A percentile compares a stretch with the other conserved stretches of the same genome.
phyloP scores from a whole-genome alignment of 176 grass and related monocot species.

The Musa itinerans region DNA sequence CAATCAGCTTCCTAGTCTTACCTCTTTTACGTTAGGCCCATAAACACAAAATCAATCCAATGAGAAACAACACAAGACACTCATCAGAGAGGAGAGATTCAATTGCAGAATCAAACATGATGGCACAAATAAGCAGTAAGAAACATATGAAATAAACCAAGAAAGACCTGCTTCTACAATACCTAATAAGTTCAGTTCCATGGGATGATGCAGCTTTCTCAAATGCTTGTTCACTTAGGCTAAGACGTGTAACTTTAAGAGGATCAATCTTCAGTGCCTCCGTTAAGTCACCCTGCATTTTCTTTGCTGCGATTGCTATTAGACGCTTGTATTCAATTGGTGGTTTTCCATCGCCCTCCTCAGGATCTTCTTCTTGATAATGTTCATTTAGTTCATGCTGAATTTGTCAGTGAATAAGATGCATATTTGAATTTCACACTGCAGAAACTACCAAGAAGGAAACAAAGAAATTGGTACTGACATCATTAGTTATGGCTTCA shows the following conservation, averaged over 20 bases:
- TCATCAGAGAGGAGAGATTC: too few species aligned
- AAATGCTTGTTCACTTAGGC: slow-evolving; percentile 1
- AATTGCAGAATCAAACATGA: too few species aligned
- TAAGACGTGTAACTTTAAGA: background rate
- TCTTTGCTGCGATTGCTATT: slow-evolving; percentile 9
- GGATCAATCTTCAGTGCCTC: slow-evolving; percentile 4
- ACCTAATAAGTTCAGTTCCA: slow-evolving; percentile 12
- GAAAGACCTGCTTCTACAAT: background rate
- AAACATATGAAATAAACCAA: background rate
- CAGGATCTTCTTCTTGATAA: slow-evolving; percentile 1
- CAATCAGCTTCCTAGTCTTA: background rate
- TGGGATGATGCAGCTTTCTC: background rate
- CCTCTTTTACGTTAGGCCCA: background rate
- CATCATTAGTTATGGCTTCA: background rate
- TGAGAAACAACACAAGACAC: too few species aligned
- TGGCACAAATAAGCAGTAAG: too few species aligned
- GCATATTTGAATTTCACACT: background rate
- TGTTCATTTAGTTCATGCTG: background rate
- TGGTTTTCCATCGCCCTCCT: background rate
- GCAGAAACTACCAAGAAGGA: background rate
- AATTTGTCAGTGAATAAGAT: background rate
- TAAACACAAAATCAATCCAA: background rate
- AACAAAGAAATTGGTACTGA: background rate
- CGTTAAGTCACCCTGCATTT: background rate
- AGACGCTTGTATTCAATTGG: slow-evolving; percentile 4